phyloP scores from a whole-genome alignment of 352 stramenopile genomes.

The Phytopythium montanum region DNA sequence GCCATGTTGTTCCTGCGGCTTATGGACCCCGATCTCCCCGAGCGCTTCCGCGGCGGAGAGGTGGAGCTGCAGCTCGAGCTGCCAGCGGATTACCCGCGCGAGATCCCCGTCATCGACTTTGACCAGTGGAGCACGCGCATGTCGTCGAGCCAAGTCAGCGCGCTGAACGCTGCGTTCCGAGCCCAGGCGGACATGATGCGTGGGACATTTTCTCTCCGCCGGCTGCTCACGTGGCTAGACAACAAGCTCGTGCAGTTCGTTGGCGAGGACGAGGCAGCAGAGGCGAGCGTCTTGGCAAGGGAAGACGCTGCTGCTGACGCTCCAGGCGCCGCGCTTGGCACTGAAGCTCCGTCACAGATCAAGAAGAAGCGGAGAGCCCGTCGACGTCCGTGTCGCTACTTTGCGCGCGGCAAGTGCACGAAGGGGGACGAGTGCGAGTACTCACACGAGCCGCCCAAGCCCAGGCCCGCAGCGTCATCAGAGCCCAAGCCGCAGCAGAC shows the following conservation, averaged over 20 bases:
- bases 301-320: background rate
- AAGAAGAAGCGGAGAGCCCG: background rate
- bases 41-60: constrained; percentile 46
- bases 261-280: constrained; percentile 5
- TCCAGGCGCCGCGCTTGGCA: background rate
- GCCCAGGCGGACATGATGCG: constrained; percentile 31
- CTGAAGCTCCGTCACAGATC: background rate
- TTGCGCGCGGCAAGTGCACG: constrained; percentile 48
- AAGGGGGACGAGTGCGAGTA: constrained; percentile 52
- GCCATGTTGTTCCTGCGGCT: constrained; percentile 51
- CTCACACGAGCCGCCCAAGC: constrained; percentile 21
- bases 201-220: constrained; percentile 55
- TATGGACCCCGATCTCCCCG: constrained; percentile 57
- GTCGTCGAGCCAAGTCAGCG: constrained; percentile 24
- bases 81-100: constrained; percentile 44
- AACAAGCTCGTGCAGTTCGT: constrained; percentile 66
- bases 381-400: constrained; percentile 40
- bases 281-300: background rate
- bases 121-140: constrained; percentile 45
- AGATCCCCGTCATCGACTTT: constrained; percentile 48
- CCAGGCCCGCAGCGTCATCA: background rate
- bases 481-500: background rate
- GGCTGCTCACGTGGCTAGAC: constrained; percentile 80
- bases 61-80: constrained; percentile 52
- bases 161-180: constrained; percentile 33